Evolutionary conservation across 2,329 filamentous ascomycete genomes (phyloP), one percentile per base, ranked within the genome.

Genomic region (Amylocarpus encephaloides): DNA sequence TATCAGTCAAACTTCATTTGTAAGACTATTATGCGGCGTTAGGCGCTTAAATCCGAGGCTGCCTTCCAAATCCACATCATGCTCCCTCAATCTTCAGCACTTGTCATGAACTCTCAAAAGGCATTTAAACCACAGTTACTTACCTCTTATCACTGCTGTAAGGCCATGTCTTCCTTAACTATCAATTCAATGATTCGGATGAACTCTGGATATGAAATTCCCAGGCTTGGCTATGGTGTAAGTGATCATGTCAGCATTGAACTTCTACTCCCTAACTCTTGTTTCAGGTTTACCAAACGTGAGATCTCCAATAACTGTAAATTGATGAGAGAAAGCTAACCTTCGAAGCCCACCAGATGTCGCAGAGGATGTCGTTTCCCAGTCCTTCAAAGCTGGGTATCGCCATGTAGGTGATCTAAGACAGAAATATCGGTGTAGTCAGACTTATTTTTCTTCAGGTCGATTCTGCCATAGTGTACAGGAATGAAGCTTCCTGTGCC

Each of bases 181-280:
- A 71, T 78, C 9, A 78, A 70, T 26, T 71, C 78, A 45, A 71
- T 69, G 47, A 62, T 63, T 29, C 58, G 50, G 5, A 53, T 83
- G 67, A 75, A 76, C 47, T 82, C 79, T 13, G 80, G 80, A 36
- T 74, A 81, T 64, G 74, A 81, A 15, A 83, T 84, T 38, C 80
- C 80, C 7, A 58, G 74, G 6, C 67, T 84, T 1, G 80, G 79
- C 30, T 83, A 75, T 62, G 80, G 79, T 15, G 75, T 79, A 64
- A 64, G 73, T 66, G 10, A 11, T 34, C 22, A 36, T 26, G 22
- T 33, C 43, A 15, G 16, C 5, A 22, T 41, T 3, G 2, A 15
- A n/a, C 30, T 3, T 11, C 16, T n/a, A n/a, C 15, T 42, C n/a
- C 15, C 40, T 42, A 15, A 42, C 5, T 30, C 11, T 16, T 11